Conservation (phyloP, 768 basidiomycete species). For the Clitopilus hobsonii region DNA sequence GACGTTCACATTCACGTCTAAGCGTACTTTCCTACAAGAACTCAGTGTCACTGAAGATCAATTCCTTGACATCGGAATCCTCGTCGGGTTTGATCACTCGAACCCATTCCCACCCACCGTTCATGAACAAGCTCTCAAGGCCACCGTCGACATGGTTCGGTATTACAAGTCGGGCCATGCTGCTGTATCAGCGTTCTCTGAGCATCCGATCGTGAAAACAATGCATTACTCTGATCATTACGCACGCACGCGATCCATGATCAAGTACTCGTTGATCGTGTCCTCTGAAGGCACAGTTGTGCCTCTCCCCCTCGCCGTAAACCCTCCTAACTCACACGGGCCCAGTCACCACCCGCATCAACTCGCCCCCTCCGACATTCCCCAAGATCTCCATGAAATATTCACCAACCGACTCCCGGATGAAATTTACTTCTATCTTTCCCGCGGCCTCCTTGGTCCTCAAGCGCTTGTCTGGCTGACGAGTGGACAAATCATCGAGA, state of each 20-base stretch:
- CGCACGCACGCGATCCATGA: slow-evolving; percentile 84
- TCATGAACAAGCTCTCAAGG: slow-evolving; percentile 78
- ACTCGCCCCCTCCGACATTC: slow-evolving; percentile 84
- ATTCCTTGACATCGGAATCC: slow-evolving; percentile 89
- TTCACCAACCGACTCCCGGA: slow-evolving; percentile 94
- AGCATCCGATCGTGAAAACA: slow-evolving; percentile 79
- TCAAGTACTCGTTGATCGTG: slow-evolving; percentile 88
- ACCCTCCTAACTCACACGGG: slow-evolving; percentile 41
- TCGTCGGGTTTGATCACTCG: slow-evolving; percentile 84
- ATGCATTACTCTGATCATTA: slow-evolving; percentile 82
- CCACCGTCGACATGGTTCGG: slow-evolving; percentile 87
- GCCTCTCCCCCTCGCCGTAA: slow-evolving; percentile 74
- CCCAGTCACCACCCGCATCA: slow-evolving; percentile 59
- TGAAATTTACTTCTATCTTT: slow-evolving; percentile 95
- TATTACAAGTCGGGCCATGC: slow-evolving; percentile 88
- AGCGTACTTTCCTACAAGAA: slow-evolving; percentile 55
- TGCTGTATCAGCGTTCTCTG: slow-evolving; percentile 70
- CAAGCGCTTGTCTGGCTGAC: slow-evolving; percentile 95
- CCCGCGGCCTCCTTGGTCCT: slow-evolving; percentile 84
- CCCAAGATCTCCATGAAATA: slow-evolving; percentile 87
- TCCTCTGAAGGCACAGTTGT: slow-evolving; percentile 79
- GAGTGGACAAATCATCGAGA: slow-evolving; percentile 78
- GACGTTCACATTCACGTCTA: slow-evolving; percentile 82
- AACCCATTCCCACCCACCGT: slow-evolving; percentile 77
- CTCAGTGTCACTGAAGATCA: slow-evolving; percentile 78